phyloP scores from a whole-genome alignment of 768 basidiomycete species.

The Pisolithus tinctorius region DNA sequence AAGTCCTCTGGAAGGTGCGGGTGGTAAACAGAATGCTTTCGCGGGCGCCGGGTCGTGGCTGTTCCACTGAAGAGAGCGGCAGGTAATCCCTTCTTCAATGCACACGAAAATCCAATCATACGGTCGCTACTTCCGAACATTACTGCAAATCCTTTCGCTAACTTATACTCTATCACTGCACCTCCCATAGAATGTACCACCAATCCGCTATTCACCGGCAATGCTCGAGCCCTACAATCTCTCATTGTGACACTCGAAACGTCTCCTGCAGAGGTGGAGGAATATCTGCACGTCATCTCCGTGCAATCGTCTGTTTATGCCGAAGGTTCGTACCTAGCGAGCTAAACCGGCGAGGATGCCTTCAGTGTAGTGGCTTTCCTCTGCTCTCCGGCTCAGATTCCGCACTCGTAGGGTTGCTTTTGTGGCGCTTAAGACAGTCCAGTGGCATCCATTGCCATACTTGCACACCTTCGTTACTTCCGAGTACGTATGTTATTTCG shows the following conservation, averaged over 20 bases:
- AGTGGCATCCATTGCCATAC: neutral
- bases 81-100: constrained; percentile 33
- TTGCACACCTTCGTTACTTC: constrained; percentile 9
- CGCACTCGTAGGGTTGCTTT: constrained; percentile 3
- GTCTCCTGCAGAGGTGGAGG: constrained; percentile 39
- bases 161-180: constrained; percentile 20
- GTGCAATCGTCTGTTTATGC: constrained; percentile 47
- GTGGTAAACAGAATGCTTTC: constrained; percentile 15
- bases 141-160: constrained; percentile 33
- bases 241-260: constrained; percentile 57
- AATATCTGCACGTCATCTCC: constrained; percentile 50
- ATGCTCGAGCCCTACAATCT: constrained; percentile 52
- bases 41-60: constrained; percentile 15
- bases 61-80: constrained; percentile 6
- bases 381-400: constrained; percentile 20
- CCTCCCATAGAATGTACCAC: constrained; percentile 25
- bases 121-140: constrained; percentile 11
- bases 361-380: constrained; percentile 25
- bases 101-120: constrained; percentile 29
- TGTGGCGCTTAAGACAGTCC: neutral
- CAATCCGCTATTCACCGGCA: constrained; percentile 17
- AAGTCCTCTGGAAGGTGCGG: constrained; percentile 17
- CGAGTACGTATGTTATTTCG: constrained; percentile 10
- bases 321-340: constrained; percentile 3
- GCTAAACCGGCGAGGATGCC: constrained; percentile 20